Evolutionary conservation across 1,139 yeast species (phyloP).

Genomic region (Sugiyamaella paludigena): DNA sequence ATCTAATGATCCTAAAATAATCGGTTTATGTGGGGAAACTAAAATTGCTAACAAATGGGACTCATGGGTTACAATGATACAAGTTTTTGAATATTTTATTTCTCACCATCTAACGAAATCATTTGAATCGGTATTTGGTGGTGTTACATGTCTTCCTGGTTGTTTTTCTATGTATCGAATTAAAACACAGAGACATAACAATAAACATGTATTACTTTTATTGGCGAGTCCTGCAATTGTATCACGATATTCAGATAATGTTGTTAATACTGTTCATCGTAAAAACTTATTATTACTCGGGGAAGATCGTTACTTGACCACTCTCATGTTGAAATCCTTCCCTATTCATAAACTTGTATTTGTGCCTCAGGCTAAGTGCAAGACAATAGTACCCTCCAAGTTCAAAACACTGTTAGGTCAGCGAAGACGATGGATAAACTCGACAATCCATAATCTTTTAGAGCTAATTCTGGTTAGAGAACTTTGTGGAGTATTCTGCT

Average conservation of each 20-base stretch:
- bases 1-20: constrained; percentile 34
- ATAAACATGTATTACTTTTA: constrained; percentile 61
- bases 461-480: constrained; percentile 37
- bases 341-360: constrained; percentile 37
- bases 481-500: constrained; percentile 40
- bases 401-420: constrained; percentile 37
- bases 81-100: constrained; percentile 40
- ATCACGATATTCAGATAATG: constrained; percentile 35
- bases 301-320: constrained; percentile 39
- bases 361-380: constrained; percentile 37
- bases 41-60: constrained; percentile 36
- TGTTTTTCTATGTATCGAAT: constrained; percentile 40
- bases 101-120: constrained; percentile 40
- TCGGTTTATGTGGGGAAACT: constrained; percentile 41
- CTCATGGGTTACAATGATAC: constrained; percentile 40
- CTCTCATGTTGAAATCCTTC: constrained; percentile 38
- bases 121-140: constrained; percentile 40
- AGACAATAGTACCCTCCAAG: constrained; percentile 36
- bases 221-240: constrained; percentile 38
- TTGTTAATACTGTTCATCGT: constrained; percentile 37
- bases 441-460: constrained; percentile 39
- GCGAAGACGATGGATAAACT: constrained; percentile 42
- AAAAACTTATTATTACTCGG: constrained; percentile 38
- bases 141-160: constrained; percentile 41
- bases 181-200: constrained; percentile 51